Percentiles rank a stretch among this genome's conserved stretches.
Conservation (phyloP, 306 rosid species). For the Glycine soja region DNA sequence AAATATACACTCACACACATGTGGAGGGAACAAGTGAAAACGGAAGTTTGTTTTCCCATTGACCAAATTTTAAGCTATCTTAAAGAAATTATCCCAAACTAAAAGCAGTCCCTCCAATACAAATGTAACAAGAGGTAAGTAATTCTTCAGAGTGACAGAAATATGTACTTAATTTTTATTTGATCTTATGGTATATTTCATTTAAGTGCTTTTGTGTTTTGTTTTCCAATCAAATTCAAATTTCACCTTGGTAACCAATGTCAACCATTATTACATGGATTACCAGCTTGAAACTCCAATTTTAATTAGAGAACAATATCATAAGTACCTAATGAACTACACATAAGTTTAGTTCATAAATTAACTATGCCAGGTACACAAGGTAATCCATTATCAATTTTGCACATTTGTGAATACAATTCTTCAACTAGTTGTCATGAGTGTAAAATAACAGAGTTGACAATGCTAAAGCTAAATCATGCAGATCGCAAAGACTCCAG, state of each 20-base stretch:
- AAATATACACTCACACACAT: background rate
- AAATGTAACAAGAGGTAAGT: conserved; percentile 9
- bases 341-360: background rate
- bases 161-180: conserved; percentile 25
- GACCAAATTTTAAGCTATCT: conserved; percentile 16
- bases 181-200: background rate
- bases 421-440: conserved; percentile 19
- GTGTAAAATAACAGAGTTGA: conserved; percentile 18
- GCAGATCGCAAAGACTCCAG: conserved; percentile 18
- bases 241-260: background rate
- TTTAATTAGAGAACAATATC: background rate
- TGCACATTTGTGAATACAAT: background rate
- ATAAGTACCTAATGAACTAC: background rate
- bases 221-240: background rate
- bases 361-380: background rate
- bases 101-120: conserved; percentile 24
- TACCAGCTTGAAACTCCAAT: background rate
- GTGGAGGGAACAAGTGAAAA: background rate
- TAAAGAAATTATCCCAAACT: conserved; percentile 17
- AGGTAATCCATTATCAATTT: background rate
- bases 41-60: conserved; percentile 9
- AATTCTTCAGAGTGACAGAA: conserved; percentile 16
- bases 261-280: background rate
- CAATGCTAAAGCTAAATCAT: conserved; percentile 14
- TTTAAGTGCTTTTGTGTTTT: background rate